Percentiles rank a stretch among this genome's conserved stretches.
phyloP scores from a whole-genome alignment of 306 rosid species.

The Amphicarpaea edgeworthii region DNA sequence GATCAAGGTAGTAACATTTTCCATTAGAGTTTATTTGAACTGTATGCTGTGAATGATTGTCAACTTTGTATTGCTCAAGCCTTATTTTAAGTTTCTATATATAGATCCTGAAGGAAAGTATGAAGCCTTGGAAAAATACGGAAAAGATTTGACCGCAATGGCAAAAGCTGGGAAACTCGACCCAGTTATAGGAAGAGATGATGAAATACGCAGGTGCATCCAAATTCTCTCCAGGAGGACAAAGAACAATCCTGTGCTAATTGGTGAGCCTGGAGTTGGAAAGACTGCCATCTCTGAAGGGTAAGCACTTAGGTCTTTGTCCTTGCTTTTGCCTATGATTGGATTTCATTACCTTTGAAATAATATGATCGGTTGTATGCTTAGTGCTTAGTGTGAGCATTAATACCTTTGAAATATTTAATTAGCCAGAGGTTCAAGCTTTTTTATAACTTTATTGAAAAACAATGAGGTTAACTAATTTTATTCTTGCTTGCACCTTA shows the following conservation, averaged over 20 bases:
- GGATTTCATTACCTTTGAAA: neutral
- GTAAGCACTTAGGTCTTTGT: constrained; percentile 53
- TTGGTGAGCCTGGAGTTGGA: constrained; percentile 99
- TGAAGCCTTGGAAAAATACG: constrained; percentile 93
- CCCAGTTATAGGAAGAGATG: constrained; percentile 98
- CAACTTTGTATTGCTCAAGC: constrained; percentile 28
- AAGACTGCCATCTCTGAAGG: constrained; percentile 99
- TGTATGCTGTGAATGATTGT: constrained; percentile 17
- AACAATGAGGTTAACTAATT: constrained; percentile 18
- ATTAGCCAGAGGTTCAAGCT: constrained; percentile 2
- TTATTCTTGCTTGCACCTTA: constrained; percentile 2
- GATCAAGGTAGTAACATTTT: constrained; percentile 77
- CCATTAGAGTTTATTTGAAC: constrained; percentile 22
- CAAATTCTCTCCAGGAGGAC: constrained; percentile 99
- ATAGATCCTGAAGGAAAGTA: constrained; percentile 98
- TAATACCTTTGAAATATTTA: neutral
- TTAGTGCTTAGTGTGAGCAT: neutral
- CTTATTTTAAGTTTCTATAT: constrained; percentile 43
- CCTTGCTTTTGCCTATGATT: neutral
- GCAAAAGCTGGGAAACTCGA: constrained; percentile 95
- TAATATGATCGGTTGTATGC: neutral
- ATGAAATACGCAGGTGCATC: constrained; percentile 97
- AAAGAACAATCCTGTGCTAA: constrained; percentile 96
- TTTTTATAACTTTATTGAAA: constrained; percentile 7
- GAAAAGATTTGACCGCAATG: constrained; percentile 96